Conservation (phyloP, 2,329 filamentous ascomycete genomes). For the Myriangium duriaei region DNA sequence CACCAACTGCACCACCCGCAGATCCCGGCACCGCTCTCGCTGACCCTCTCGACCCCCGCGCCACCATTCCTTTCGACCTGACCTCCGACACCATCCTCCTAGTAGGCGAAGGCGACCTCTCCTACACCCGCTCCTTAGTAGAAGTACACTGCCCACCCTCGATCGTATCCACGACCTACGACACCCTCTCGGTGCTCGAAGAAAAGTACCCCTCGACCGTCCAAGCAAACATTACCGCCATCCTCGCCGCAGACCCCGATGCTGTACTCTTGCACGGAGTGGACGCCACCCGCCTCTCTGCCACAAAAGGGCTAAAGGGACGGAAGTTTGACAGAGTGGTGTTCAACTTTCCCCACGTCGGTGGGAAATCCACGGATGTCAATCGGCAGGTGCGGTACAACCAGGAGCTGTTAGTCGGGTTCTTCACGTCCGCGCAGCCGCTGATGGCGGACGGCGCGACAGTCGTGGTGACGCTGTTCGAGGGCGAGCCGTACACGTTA, state of each 20-base stretch:
- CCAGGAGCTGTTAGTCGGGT: constrained; percentile 61
- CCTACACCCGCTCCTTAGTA: constrained; percentile 57
- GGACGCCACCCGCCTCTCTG: constrained; percentile 51
- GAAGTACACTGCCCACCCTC: constrained; percentile 52
- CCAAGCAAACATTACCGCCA: constrained; percentile 40
- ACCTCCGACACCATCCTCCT: constrained; percentile 58
- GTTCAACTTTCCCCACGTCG: constrained; percentile 97
- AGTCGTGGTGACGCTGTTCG: constrained; percentile 79
- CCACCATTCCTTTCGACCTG: constrained; percentile 51
- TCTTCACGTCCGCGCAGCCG: constrained; percentile 46
- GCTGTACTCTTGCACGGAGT: constrained; percentile 44
- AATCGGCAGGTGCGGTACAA: constrained; percentile 91
- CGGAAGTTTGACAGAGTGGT: constrained; percentile 60
- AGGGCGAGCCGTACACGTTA: constrained; percentile 84
- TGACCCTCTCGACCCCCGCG: constrained; percentile 24
- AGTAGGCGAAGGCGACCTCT: constrained; percentile 69
- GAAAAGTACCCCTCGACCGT: constrained; percentile 52
- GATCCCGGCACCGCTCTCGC: constrained; percentile 12
- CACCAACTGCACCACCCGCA: constrained; percentile 7
- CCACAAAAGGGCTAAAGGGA: constrained; percentile 32
- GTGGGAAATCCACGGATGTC: constrained; percentile 81
- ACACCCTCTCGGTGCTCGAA: constrained; percentile 46
- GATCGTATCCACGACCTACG: constrained; percentile 58
- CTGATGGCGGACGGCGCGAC: constrained; percentile 43
- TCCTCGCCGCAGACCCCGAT: constrained; percentile 35